These are phyloP conservation scores for Lonicera japonica DNA, from an alignment of 129 eudicot genomes.

Conservation along the genomic window DNA sequence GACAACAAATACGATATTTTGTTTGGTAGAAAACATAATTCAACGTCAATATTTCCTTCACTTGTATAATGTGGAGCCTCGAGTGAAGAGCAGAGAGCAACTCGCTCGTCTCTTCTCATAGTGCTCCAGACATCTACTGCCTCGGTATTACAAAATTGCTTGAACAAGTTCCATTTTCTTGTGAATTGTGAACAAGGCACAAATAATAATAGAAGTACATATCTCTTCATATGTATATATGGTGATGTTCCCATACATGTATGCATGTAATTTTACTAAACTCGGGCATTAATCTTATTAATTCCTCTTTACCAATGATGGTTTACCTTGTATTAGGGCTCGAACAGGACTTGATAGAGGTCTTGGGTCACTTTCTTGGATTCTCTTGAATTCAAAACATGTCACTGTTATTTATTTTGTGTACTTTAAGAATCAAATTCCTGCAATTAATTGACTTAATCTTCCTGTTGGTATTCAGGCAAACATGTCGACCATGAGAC, in stretches of 20 bases:
- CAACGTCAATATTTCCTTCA: not conserved
- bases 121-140: constrained; percentile 32
- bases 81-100: constrained; percentile 42
- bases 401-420: not conserved
- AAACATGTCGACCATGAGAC: constrained; percentile 60
- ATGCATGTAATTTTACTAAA: not conserved
- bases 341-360: too few relatives aligned
- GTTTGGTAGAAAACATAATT: not conserved
- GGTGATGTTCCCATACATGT: too few relatives aligned
- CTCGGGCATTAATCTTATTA: too few relatives aligned
- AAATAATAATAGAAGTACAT: not conserved
- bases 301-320: too few relatives aligned
- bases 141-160: constrained; percentile 9
- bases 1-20: too few relatives aligned
- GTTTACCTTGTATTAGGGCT: too few relatives aligned
- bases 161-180: constrained; percentile 8
- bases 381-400: not conserved
- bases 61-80: constrained; percentile 26
- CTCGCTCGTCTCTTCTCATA: constrained; percentile 45
- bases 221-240: not conserved
- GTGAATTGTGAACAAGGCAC: constrained; percentile 12
- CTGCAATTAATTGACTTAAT: too few relatives aligned
- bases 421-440: not conserved
- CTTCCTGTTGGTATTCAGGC: constrained; percentile 18
- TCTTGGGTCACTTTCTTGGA: too few relatives aligned